Evolutionary conservation across 2,329 filamentous ascomycete species (phyloP).

Genomic region (Grosmannia penicillata): DNA sequence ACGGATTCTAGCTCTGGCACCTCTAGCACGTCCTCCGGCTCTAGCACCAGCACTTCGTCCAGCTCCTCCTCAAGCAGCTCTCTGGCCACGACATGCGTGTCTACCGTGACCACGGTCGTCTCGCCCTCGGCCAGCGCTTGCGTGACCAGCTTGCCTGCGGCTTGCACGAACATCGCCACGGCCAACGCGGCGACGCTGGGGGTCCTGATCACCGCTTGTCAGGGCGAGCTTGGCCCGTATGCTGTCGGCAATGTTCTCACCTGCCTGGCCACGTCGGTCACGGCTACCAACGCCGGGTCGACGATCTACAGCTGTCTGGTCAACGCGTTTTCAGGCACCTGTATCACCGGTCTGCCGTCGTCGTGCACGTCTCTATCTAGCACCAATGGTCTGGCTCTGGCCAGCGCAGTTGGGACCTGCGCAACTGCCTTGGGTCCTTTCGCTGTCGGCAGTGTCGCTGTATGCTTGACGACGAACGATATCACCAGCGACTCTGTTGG

Average conservation of each 20-base stretch:
- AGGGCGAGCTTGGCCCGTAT: neutral
- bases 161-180: neutral
- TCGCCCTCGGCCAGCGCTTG: neutral
- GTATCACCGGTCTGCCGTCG: slow-evolving; percentile 3
- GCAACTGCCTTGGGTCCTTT: slow-evolving; percentile 5
- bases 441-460: neutral
- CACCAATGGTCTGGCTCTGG: neutral
- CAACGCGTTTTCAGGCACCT: neutral
- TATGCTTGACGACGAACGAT: slow-evolving; percentile 2
- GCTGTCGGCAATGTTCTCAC: neutral
- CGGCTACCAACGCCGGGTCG: neutral
- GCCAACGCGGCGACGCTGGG: neutral
- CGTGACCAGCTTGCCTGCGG: slow-evolving; percentile 2
- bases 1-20: neutral
- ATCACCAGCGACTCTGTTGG: neutral
- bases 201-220: neutral
- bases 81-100: too few species aligned
- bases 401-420: slow-evolving; percentile 1
- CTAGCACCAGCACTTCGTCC: neutral
- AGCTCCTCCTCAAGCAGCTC: neutral
- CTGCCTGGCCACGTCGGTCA: neutral
- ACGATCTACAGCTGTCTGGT: slow-evolving; percentile 1
- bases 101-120: neutral
- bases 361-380: neutral
- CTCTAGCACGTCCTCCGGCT: neutral